Conservation (phyloP, 1,284 basidiomycete genomes). For the Trichosporon sp. region DNA sequence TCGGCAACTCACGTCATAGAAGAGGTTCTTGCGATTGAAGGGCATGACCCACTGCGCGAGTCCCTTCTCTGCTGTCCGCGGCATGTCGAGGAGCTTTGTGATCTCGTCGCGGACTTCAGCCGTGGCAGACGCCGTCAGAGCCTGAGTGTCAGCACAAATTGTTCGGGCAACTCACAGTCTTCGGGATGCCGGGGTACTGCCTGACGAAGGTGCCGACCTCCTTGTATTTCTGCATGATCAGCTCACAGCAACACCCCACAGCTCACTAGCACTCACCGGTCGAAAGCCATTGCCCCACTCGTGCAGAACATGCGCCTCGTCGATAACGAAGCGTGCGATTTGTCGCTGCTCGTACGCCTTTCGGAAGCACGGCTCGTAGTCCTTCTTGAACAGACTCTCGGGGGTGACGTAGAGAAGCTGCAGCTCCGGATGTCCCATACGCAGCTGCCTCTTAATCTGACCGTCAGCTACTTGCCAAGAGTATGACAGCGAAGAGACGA, state of each 20-base stretch:
- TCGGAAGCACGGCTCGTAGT: conserved; percentile 56
- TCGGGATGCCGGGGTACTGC: conserved; percentile 64
- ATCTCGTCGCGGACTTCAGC: conserved; percentile 67
- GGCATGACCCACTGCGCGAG: conserved; percentile 65
- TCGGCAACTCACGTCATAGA: conserved; percentile 63
- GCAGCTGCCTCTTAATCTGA: conserved; percentile 61
- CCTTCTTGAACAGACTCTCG: conserved; percentile 59
- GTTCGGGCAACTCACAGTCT: conserved; percentile 62
- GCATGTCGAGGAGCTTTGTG: conserved; percentile 59
- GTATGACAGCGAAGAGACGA: neutral
- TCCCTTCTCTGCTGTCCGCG: conserved; percentile 39
- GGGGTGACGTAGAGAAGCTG: conserved; percentile 75
- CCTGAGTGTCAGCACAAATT: conserved; percentile 22
- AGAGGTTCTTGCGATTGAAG: conserved; percentile 73
- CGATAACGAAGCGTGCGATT: conserved; percentile 67
- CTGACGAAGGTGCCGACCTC: conserved; percentile 64
- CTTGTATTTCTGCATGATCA: conserved; percentile 56
- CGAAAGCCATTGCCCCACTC: conserved; percentile 83
- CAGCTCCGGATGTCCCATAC: conserved; percentile 57
- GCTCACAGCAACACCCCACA: neutral
- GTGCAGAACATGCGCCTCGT: conserved; percentile 86
- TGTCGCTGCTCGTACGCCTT: conserved; percentile 55
- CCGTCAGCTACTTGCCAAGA: neutral
- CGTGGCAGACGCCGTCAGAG: conserved; percentile 48
- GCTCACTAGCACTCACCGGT: conserved; percentile 28